Evolutionary conservation across 176 grass and related monocot genomes (phyloP).

Genomic region (Triticum urartu): DNA sequence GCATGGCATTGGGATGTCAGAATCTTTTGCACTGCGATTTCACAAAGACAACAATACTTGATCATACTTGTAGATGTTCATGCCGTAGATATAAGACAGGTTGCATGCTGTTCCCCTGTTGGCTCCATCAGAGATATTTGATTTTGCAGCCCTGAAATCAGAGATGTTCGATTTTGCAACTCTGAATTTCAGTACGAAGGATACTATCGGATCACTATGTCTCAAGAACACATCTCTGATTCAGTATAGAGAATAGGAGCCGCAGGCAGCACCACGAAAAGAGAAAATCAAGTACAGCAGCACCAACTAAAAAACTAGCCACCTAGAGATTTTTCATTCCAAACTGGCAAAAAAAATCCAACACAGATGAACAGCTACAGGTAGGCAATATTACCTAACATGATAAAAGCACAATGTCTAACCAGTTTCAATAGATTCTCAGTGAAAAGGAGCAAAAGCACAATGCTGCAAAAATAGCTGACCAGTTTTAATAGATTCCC

Average conservation of each 20-base stretch:
- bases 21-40: not conserved
- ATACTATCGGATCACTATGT: not conserved
- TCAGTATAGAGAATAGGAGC: not conserved
- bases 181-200: not conserved
- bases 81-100: not conserved
- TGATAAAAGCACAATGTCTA: not conserved
- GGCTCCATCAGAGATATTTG: not conserved
- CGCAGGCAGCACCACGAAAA: not conserved
- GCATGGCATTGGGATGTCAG: too few relatives aligned
- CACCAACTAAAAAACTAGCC: not conserved
- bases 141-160: not conserved
- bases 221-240: not conserved
- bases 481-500: not conserved
- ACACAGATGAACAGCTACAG: not conserved
- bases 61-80: too few relatives aligned
- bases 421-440: too few relatives aligned
- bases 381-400: not conserved
- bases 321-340: not conserved
- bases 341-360: not conserved
- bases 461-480: not conserved
- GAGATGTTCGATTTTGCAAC: not conserved
- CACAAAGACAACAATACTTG: not conserved
- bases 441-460: not conserved
- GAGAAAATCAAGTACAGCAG: too few relatives aligned
- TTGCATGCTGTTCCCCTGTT: not conserved